phyloP scores from a whole-genome alignment of 2,329 filamentous ascomycete species.

The Aspergillus sp. region DNA sequence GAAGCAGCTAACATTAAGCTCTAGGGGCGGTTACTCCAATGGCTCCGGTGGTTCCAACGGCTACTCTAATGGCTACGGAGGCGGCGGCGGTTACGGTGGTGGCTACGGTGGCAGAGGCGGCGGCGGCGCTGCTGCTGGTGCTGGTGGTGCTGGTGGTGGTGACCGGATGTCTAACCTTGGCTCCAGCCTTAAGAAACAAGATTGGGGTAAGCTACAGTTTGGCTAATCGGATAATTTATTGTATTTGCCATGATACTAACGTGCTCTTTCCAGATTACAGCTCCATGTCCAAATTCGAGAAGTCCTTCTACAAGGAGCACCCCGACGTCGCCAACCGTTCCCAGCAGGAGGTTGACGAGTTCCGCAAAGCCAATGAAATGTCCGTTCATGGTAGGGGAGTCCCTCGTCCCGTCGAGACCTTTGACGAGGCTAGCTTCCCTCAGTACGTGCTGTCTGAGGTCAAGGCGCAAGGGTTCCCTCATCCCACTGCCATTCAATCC shows the following conservation, averaged over 20 bases:
- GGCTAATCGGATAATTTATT: neutral
- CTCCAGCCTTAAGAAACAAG: slow-evolving; percentile 74
- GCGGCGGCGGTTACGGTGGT: slow-evolving; percentile 14
- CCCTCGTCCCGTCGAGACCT: slow-evolving; percentile 90
- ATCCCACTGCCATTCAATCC: slow-evolving; percentile 91
- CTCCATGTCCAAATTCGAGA: slow-evolving; percentile 90
- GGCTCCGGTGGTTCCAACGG: slow-evolving; percentile 36
- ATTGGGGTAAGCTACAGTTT: slow-evolving; percentile 61
- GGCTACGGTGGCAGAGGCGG: slow-evolving; percentile 21
- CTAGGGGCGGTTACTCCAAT: slow-evolving; percentile 25
- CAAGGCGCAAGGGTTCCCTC: slow-evolving; percentile 92
- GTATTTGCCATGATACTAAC: slow-evolving; percentile 17
- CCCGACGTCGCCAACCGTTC: slow-evolving; percentile 67
- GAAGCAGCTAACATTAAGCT: slow-evolving; percentile 13
- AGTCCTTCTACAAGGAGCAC: slow-evolving; percentile 98
- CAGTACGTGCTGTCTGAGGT: slow-evolving; percentile 97
- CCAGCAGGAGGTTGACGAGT: slow-evolving; percentile 72
- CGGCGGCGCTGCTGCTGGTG: slow-evolving; percentile 30
- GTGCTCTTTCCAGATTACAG: slow-evolving; percentile 53
- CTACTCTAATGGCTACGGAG: slow-evolving; percentile 34
- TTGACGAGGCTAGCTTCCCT: slow-evolving; percentile 96
- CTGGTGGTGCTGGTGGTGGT: slow-evolving; percentile 58
- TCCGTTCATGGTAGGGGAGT: slow-evolving; percentile 70
- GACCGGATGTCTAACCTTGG: slow-evolving; percentile 93
- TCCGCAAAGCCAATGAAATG: slow-evolving; percentile 79